Conservation (phyloP, 192 early-diverging fungal genomes). For the Coemansia guatemalensis region DNA sequence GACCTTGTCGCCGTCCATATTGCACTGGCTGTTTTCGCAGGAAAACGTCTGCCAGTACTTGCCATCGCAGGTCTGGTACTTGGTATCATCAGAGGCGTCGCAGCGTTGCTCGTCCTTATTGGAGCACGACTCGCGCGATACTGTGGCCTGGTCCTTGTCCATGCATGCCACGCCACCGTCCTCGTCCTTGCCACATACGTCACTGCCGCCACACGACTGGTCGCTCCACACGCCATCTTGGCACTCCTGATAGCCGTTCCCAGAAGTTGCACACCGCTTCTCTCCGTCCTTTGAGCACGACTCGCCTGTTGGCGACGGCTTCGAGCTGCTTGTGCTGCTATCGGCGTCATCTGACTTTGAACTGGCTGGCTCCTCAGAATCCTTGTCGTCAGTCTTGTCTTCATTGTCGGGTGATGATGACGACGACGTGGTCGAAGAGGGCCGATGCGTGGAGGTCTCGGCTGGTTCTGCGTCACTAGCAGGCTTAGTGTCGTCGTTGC, state of each 20-base stretch:
- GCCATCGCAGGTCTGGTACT: conserved; percentile 50
- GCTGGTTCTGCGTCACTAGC: not conserved
- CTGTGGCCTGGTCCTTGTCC: conserved; percentile 32
- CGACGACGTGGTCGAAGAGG: not conserved
- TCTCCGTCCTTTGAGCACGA: conserved; percentile 25
- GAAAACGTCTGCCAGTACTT: conserved; percentile 25
- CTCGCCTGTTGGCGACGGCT: conserved; percentile 31
- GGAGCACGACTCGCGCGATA: conserved; percentile 24
- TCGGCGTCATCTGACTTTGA: not conserved
- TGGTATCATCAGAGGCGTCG: conserved; percentile 14
- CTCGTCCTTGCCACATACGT: conserved; percentile 30
- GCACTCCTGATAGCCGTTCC: conserved; percentile 27
- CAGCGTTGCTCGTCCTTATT: conserved; percentile 36
- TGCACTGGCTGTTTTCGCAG: conserved; percentile 22
- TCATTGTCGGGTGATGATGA: not conserved
- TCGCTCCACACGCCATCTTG: conserved; percentile 28
- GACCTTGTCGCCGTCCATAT: conserved; percentile 22
- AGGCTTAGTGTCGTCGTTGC: not conserved
- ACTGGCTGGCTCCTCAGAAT: not conserved
- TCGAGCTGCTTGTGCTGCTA: conserved; percentile 9
- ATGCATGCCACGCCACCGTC: conserved; percentile 27
- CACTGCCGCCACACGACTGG: conserved; percentile 25
- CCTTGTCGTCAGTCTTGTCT: not conserved
- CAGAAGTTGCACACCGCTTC: conserved; percentile 20
- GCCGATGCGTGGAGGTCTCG: not conserved